Conservation (phyloP, 495 filamentous ascomycete genomes). For the Hypoxylon perforatum region DNA sequence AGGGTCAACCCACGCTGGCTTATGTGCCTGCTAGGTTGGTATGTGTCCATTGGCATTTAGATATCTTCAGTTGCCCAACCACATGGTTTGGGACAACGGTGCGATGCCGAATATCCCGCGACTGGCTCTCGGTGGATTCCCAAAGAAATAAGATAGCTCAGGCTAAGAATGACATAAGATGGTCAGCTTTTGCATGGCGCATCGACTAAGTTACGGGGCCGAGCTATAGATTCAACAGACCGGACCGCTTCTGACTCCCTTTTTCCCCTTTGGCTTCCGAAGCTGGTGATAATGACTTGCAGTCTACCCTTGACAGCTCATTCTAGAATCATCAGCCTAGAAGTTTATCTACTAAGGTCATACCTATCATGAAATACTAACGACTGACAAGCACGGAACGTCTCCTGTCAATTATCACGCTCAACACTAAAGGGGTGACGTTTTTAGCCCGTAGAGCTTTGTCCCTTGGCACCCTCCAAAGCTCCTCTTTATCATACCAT, state of each 20-base stretch:
- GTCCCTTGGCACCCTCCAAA: conserved; percentile 34
- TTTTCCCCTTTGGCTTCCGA: conserved; percentile 5
- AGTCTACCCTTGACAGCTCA: conserved; percentile 24
- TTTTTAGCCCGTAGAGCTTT: conserved; percentile 18
- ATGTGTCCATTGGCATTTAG: neutral
- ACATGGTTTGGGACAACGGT: conserved; percentile 16
- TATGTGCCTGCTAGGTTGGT: conserved; percentile 12
- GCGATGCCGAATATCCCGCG: conserved; percentile 21
- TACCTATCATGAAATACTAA: conserved; percentile 22
- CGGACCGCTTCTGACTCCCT: neutral
- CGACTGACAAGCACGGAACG: conserved; percentile 18
- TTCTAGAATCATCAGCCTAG: too few relatives aligned
- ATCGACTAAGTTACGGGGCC: conserved; percentile 8
- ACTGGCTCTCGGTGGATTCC: conserved; percentile 8
- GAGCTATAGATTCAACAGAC: neutral
- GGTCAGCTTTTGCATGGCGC: conserved; percentile 15
- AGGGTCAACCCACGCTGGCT: conserved; percentile 23
- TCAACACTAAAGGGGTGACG: conserved; percentile 12
- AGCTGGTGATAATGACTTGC: conserved; percentile 18
- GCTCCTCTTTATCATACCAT: conserved; percentile 37
- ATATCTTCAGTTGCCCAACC: conserved; percentile 24
- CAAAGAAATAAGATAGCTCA: conserved; percentile 26
- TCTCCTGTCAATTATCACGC: conserved; percentile 26
- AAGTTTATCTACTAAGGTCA: neutral
- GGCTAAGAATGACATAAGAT: conserved; percentile 38